These are phyloP conservation scores for Lentinula novae-zelandiae DNA, from an alignment of 1,284 basidiomycete species.

Conservation along the genomic window DNA sequence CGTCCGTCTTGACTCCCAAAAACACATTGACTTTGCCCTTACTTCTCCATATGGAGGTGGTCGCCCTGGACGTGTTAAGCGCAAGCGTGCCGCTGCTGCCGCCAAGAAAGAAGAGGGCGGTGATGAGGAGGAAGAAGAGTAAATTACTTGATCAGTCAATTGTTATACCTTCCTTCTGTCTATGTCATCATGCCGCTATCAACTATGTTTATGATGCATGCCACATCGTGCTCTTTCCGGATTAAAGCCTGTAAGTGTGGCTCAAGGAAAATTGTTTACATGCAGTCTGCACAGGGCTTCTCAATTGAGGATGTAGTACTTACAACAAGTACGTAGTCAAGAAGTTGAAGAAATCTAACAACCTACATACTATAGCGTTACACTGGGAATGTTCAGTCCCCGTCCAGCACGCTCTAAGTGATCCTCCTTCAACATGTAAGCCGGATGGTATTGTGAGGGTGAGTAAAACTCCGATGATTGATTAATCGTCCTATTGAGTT, in stretches of 20 bases:
- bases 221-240: not conserved
- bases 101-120: slow-evolving; percentile 90
- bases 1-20: slow-evolving; percentile 95
- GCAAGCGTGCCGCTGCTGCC: slow-evolving; percentile 94
- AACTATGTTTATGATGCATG: slow-evolving; percentile 13
- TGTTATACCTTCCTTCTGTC: slow-evolving; percentile 1
- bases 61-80: slow-evolving; percentile 96
- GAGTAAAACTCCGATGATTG: slow-evolving; percentile 2
- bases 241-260: too few species aligned
- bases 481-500: not conserved
- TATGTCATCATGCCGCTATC: not conserved
- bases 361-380: not conserved
- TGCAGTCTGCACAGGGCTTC: too few species aligned
- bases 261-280: too few species aligned
- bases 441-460: slow-evolving; percentile 56
- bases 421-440: slow-evolving; percentile 78
- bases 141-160: slow-evolving; percentile 19
- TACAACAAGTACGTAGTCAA: not conserved
- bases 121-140: slow-evolving; percentile 90
- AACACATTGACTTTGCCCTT: slow-evolving; percentile 98
- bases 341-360: not conserved
- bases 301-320: not conserved
- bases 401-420: slow-evolving; percentile 71
- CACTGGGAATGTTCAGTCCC: slow-evolving; percentile 22
- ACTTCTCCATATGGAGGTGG: slow-evolving; percentile 98